A percentile compares a stretch with the other conserved stretches of the same genome.
phyloP scores from a whole-genome alignment of 176 grass and related monocot species.

The Pontederia paniculata region DNA sequence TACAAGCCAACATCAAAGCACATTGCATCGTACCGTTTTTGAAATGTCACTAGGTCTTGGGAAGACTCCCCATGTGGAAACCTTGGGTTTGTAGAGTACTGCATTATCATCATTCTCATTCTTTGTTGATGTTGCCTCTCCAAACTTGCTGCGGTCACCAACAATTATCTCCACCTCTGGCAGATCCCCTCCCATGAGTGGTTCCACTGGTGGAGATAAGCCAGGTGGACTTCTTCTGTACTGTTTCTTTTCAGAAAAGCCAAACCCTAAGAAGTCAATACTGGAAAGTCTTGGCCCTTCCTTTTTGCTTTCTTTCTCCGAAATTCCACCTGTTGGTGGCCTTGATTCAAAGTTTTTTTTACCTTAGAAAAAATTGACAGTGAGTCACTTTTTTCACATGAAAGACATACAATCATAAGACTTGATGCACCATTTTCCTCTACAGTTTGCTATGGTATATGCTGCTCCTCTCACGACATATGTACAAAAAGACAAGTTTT shows the following conservation, averaged over 20 bases:
- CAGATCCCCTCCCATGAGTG: slow-evolving; percentile 16
- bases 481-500: no score
- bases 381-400: no score
- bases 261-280: slow-evolving; percentile 16
- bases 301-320: slow-evolving; percentile 9
- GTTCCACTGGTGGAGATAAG: slow-evolving; percentile 10
- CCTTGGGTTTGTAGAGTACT: slow-evolving; percentile 26
- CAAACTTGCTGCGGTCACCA: slow-evolving; percentile 39
- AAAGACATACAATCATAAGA: no score
- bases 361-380: background rate
- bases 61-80: slow-evolving; percentile 46
- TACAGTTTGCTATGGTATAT: no score
- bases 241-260: slow-evolving; percentile 17
- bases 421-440: no score
- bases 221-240: slow-evolving; percentile 21
- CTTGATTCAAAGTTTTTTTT: background rate
- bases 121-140: slow-evolving; percentile 3
- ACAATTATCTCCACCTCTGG: slow-evolving; percentile 35
- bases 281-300: slow-evolving; percentile 1
- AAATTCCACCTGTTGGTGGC: background rate
- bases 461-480: no score
- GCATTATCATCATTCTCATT: slow-evolving; percentile 16
- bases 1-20: background rate
- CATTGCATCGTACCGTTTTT: slow-evolving; percentile 28
- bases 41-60: slow-evolving; percentile 41